These are phyloP conservation scores for Hygrocybe coccinea DNA, from an alignment of 768 basidiomycete genomes.

Conservation along the genomic window DNA sequence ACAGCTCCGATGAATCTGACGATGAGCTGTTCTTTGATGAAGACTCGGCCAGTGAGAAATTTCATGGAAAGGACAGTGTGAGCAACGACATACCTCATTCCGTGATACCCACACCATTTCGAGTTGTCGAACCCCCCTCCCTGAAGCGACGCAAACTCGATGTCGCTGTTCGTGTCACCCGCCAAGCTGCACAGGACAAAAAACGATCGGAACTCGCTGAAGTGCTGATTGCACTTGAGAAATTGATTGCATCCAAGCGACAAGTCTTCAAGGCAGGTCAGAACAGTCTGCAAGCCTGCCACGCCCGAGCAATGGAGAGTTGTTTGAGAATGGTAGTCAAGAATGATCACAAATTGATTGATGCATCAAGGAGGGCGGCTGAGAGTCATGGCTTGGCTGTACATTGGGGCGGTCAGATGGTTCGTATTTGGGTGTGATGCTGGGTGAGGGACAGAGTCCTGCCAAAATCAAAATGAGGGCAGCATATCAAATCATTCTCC, in stretches of 20 bases:
- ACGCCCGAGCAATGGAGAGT: conserved; percentile 24
- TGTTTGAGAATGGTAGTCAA: conserved; percentile 29
- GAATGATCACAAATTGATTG: conserved; percentile 16
- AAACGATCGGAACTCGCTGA: conserved; percentile 1
- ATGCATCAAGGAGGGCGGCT: conserved; percentile 26
- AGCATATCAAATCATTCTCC: conserved; percentile 26
- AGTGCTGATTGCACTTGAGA: conserved; percentile 22
- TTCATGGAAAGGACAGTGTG: not conserved
- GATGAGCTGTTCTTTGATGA: conserved; percentile 1
- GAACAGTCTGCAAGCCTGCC: conserved; percentile 26
- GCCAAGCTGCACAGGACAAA: conserved; percentile 6
- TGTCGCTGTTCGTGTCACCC: conserved; percentile 14
- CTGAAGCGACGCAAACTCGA: conserved; percentile 20
- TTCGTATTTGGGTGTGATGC: conserved; percentile 21
- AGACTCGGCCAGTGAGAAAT: not conserved
- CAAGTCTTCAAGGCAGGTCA: conserved; percentile 22
- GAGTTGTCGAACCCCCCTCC: conserved; percentile 9
- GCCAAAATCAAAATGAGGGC: conserved; percentile 22
- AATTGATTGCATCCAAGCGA: conserved; percentile 22
- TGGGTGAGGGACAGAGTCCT: conserved; percentile 24
- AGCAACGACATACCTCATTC: not conserved
- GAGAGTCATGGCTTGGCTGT: conserved; percentile 29
- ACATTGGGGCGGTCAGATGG: conserved; percentile 26
- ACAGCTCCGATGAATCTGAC: conserved; percentile 20
- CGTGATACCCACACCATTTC: not conserved